Percentiles rank a stretch among this genome's conserved stretches.
These are phyloP conservation scores for Lasiodiplodia sp. DNA, from an alignment of 2,329 filamentous ascomycete genomes.

Conservation along the genomic window DNA sequence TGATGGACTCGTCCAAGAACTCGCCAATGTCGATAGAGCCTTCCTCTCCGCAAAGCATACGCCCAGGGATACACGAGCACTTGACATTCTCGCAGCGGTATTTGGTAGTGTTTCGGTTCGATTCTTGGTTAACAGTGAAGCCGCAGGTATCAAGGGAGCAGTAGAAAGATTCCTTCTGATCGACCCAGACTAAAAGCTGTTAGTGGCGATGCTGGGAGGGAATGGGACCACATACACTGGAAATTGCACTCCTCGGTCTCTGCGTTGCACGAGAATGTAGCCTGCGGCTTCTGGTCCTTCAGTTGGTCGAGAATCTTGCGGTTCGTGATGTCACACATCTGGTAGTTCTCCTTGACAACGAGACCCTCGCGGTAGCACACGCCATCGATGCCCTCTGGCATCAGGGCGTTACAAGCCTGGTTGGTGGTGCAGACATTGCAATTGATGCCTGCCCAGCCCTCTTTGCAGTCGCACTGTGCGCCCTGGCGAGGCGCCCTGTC, in stretches of 20 bases:
- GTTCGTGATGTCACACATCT: conserved; percentile 98
- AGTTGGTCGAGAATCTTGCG: conserved; percentile 88
- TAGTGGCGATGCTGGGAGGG: conserved; percentile 34
- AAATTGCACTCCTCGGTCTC: conserved; percentile 85
- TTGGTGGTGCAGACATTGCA: conserved; percentile 91
- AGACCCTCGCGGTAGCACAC: conserved; percentile 93
- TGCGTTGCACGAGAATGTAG: conserved; percentile 89
- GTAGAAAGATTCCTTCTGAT: conserved; percentile 93
- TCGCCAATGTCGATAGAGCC: conserved; percentile 92
- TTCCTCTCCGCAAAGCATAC: conserved; percentile 92
- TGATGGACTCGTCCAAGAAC: conserved; percentile 82
- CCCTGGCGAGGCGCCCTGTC: conserved; percentile 78
- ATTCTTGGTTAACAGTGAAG: conserved; percentile 72
- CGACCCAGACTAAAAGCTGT: conserved; percentile 80
- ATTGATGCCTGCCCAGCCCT: conserved; percentile 96
- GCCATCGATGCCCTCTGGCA: conserved; percentile 81
- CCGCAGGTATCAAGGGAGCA: conserved; percentile 85
- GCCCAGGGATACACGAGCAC: conserved; percentile 86
- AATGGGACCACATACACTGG: conserved; percentile 71
- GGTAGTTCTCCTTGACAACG: conserved; percentile 92
- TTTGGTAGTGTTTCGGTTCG: conserved; percentile 77
- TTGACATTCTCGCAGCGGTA: conserved; percentile 86
- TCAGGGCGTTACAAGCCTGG: conserved; percentile 84
- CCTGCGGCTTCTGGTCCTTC: conserved; percentile 84
- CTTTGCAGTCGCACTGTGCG: conserved; percentile 78